Base-by-base conservation (phyloP, 2,329 filamentous ascomycete genomes). In the Aureobasidium sp. region DNA sequence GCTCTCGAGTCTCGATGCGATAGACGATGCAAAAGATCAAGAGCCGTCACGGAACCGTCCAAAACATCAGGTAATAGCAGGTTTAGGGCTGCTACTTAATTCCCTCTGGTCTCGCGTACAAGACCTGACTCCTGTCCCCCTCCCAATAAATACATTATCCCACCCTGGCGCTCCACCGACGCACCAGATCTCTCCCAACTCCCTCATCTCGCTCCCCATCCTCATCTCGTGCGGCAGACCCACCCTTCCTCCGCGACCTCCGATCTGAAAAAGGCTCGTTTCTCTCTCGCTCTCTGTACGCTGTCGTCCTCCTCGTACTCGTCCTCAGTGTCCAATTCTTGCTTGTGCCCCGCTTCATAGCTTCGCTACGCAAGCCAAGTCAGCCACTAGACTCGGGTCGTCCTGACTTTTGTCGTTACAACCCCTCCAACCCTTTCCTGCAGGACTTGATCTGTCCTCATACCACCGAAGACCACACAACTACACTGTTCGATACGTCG, bases 371-470 rank as follows among this genome's bases (percentile, higher is more conserved):
- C 53, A 47, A 63, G 41, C 61, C 32, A 46, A 52, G 29, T 48
- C 41, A 62, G 60, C 48, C 39, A 39, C 60, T 50, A 20, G 39
- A 36, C 37, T 32, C 29, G 26, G 36, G n/a, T 41, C 37, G 15
- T 34, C 32, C 60, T 32, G 60, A 44, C 39, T 55, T 46, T 44
- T 63, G 48, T 47, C 59, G 50, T n/a, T 62, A 67, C 34, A 68
- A 69, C 41, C 62, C 59, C 47, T 65, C 67, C 64, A 72, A 73
- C 41, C 70, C 71, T 15, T 74, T 74, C 55, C 63, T 73, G 12
- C 70, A 71, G 61, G 70, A 71, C 41, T 65, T 73, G 44, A 72
- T 73, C 64, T 74, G 72, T 62, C 68, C 65, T 26, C 61, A 58
- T n/a, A 50, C 32, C n/a, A 5, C 47, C 37, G 36, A 39, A 39